Conservation (phyloP, 2,329 filamentous ascomycete genomes). For the Parastagonospora nodorum region DNA sequence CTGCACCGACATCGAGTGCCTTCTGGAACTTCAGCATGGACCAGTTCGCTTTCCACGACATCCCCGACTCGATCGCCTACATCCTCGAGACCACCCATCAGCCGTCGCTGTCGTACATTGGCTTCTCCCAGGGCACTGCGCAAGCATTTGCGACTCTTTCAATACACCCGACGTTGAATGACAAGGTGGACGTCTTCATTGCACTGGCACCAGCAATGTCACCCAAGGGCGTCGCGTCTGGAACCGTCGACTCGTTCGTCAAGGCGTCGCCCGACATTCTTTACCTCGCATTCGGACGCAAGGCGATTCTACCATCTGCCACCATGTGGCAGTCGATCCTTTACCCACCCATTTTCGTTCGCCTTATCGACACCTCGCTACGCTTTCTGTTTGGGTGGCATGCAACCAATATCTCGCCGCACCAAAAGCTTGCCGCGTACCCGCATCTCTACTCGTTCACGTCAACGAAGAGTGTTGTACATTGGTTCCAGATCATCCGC, state of each 20-base stretch:
- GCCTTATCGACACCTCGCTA: conserved; percentile 81
- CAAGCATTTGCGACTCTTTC: conserved; percentile 94
- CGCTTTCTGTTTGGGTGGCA: conserved; percentile 89
- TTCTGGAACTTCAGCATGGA: conserved; percentile 99
- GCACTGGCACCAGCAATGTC: conserved; percentile 96
- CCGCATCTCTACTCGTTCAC: conserved; percentile 96
- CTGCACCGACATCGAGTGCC: conserved; percentile 71
- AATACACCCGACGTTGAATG: conserved; percentile 89
- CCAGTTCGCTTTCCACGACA: conserved; percentile 96
- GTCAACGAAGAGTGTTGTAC: conserved; percentile 93
- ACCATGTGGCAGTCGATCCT: conserved; percentile 98
- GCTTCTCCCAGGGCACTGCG: conserved; percentile 95
- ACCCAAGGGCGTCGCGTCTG: conserved; percentile 85
- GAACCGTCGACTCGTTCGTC: conserved; percentile 88
- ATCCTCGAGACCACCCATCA: conserved; percentile 83
- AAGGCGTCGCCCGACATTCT: conserved; percentile 92
- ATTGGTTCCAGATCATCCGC: conserved; percentile 99
- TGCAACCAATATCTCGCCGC: conserved; percentile 78
- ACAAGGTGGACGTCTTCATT: conserved; percentile 94
- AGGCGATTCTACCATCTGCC: conserved; percentile 87
- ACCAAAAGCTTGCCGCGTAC: conserved; percentile 94
- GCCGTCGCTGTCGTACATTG: conserved; percentile 88
- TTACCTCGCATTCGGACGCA: conserved; percentile 89
- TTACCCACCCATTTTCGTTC: conserved; percentile 91
- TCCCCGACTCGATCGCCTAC: conserved; percentile 92